phyloP scores from a whole-genome alignment of 2,329 filamentous ascomycete species.

The Microsporum audouinii region DNA sequence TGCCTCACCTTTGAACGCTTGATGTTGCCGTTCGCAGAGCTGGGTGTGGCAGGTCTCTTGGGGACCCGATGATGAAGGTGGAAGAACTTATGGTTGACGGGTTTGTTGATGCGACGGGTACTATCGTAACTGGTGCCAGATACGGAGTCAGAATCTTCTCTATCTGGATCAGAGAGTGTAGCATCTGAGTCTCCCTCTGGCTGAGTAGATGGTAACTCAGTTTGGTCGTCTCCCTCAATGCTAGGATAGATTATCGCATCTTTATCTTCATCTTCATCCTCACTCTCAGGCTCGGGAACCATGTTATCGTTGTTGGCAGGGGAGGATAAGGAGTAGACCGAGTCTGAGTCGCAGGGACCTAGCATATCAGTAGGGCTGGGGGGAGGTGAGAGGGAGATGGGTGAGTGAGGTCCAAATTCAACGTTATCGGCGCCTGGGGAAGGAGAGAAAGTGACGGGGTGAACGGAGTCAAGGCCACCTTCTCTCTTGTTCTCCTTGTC shows the following conservation, averaged over 20 bases:
- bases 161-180: background rate
- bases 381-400: background rate
- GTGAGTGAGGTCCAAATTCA: background rate
- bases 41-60: background rate
- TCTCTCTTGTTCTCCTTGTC: background rate
- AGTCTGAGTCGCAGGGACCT: background rate
- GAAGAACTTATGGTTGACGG: slow-evolving; percentile 1
- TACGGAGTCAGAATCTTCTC: background rate
- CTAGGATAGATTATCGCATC: background rate
- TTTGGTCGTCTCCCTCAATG: background rate
- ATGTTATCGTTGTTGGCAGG: background rate
- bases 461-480: background rate
- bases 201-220: background rate
- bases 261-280: background rate
- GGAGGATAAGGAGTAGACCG: background rate
- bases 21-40: background rate
- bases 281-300: background rate
- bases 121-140: background rate
- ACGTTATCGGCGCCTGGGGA: background rate
- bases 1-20: background rate
- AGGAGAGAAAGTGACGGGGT: background rate
- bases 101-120: background rate
- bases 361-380: background rate
- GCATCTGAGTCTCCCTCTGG: background rate
- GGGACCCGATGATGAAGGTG: background rate